These are phyloP conservation scores for Zoysia matrella DNA, from an alignment of 202 grass and related monocot species.

Conservation along the genomic window DNA sequence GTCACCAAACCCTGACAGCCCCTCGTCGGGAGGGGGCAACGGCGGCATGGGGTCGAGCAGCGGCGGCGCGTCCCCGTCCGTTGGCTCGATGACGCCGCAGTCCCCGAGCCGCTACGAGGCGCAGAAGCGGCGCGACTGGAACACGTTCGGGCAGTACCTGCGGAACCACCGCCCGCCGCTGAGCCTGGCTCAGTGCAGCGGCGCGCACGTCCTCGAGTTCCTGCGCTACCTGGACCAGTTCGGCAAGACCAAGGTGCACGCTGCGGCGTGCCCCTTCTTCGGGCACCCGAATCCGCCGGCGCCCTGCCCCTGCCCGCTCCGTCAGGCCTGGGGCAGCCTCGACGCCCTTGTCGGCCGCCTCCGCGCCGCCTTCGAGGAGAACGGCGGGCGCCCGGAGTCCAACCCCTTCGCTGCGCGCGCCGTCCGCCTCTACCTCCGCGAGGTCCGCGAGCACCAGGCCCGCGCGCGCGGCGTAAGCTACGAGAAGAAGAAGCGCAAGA, in stretches of 20 bases:
- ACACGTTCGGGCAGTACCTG: constrained; percentile 84
- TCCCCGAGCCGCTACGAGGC: constrained; percentile 80
- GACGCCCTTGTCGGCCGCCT: constrained; percentile 89
- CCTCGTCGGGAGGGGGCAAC: constrained; percentile 51
- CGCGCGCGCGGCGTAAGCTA: constrained; percentile 87
- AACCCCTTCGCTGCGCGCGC: constrained; percentile 89
- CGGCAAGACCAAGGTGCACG: constrained; percentile 85
- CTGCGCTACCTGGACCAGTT: constrained; percentile 86
- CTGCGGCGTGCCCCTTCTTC: constrained; percentile 78
- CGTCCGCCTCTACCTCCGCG: constrained; percentile 89
- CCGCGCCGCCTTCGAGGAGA: constrained; percentile 90
- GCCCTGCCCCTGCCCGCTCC: constrained; percentile 85
- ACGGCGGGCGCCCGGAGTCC: constrained; percentile 79
- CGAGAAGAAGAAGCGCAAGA: constrained; percentile 98
- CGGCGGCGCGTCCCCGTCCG: constrained; percentile 48
- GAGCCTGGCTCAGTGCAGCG: constrained; percentile 68
- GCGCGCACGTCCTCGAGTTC: constrained; percentile 80
- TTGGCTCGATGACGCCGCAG: constrained; percentile 44
- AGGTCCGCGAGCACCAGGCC: constrained; percentile 91
- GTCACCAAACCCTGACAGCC: constrained; percentile 59
- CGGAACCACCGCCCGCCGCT: constrained; percentile 76
- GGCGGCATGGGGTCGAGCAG: constrained; percentile 39
- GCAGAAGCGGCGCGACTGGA: constrained; percentile 85
- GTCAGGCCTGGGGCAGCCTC: constrained; percentile 97
- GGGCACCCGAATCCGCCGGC: constrained; percentile 77